A percentile compares a stretch with the other conserved stretches of the same genome.
These are phyloP conservation scores for Dictyostelium firmibasis DNA, from an alignment of 78 protist genomes.

Conservation along the genomic window DNA sequence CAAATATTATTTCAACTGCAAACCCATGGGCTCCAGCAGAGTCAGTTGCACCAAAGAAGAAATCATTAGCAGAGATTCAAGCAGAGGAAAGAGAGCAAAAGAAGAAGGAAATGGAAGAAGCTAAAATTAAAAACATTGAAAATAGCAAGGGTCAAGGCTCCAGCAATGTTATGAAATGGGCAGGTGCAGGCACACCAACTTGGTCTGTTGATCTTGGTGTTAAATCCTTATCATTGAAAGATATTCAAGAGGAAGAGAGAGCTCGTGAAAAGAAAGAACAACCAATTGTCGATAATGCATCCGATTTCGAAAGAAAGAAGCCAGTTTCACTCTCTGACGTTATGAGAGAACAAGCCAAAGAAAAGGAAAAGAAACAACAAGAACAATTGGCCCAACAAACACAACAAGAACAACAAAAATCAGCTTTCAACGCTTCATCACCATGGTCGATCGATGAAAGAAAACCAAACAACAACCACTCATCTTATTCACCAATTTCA, in stretches of 20 bases:
- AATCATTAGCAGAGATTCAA: slow-evolving; percentile 53
- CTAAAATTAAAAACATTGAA: background rate
- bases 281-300: background rate
- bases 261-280: background rate
- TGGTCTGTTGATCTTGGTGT: slow-evolving; percentile 10
- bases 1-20: background rate
- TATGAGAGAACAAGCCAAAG: slow-evolving; percentile 72
- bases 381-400: slow-evolving; percentile 21
- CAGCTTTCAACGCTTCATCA: slow-evolving; percentile 30
- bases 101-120: slow-evolving; percentile 45
- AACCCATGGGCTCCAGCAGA: slow-evolving; percentile 58
- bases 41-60: background rate
- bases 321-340: slow-evolving; percentile 44
- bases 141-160: background rate
- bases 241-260: slow-evolving; percentile 10
- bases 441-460: slow-evolving; percentile 59
- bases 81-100: slow-evolving; percentile 63
- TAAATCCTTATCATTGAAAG: background rate
- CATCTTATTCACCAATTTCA: background rate
- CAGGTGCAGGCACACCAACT: slow-evolving; percentile 1
- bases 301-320: slow-evolving; percentile 10
- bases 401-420: slow-evolving; percentile 22
- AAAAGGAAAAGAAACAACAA: slow-evolving; percentile 32
- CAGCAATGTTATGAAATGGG: slow-evolving; percentile 49
- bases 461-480: background rate